A percentile compares a stretch with the other conserved stretches of the same genome.
Evolutionary conservation across 192 early-diverging fungal species (phyloP).

Genomic region (Coemansia sp.): DNA sequence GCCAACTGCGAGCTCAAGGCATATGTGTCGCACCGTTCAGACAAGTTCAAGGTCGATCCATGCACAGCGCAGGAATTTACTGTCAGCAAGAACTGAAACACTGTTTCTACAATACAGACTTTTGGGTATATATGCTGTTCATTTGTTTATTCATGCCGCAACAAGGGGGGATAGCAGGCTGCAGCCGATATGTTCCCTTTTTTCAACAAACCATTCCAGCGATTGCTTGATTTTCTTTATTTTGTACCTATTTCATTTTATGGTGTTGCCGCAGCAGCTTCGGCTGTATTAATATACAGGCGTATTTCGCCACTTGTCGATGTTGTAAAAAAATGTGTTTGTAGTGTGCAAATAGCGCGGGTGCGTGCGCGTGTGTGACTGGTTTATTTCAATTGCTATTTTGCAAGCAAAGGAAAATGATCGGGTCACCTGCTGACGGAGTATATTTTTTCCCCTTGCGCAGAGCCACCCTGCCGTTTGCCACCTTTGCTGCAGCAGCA

Average conservation of each 20-base stretch:
- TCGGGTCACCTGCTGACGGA: not conserved
- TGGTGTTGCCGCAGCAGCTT: not conserved
- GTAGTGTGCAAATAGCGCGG: not conserved
- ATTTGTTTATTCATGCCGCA: not conserved
- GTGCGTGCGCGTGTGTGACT: not conserved
- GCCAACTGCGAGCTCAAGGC: slow-evolving; percentile 48
- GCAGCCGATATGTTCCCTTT: no score
- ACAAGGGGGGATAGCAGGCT: no score
- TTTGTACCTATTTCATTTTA: not conserved
- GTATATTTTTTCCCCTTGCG: not conserved
- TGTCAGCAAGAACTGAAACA: slow-evolving; percentile 3
- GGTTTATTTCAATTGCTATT: not conserved
- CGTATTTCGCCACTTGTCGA: not conserved
- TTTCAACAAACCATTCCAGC: no score
- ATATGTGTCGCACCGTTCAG: slow-evolving; percentile 47
- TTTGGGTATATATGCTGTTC: not conserved
- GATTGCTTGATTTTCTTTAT: not conserved
- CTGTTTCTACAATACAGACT: not conserved
- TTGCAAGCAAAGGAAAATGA: not conserved
- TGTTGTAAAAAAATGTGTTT: not conserved
- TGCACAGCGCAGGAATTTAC: slow-evolving; percentile 23
- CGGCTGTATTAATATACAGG: not conserved
- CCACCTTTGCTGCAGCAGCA: not conserved
- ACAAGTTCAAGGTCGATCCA: slow-evolving; percentile 44
- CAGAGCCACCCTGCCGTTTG: not conserved